Conservation (phyloP, 257 asterid species). For the Craterostigma plantagineum region DNA sequence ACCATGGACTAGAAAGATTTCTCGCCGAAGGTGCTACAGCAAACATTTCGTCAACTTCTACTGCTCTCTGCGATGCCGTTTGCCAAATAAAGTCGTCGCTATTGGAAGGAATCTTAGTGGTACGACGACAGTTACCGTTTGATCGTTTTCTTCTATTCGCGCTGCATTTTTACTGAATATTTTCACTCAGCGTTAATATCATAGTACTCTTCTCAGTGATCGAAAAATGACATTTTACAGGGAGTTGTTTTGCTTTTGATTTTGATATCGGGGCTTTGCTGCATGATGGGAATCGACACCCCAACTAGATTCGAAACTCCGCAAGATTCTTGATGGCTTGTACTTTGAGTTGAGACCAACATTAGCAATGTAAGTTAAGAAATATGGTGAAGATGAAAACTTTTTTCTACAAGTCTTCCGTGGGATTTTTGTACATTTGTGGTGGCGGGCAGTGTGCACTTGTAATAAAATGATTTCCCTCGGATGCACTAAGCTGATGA, state of each 20-base stretch:
- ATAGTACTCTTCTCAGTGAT: no score
- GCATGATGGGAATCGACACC: slow-evolving; percentile 97
- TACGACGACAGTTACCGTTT: no score
- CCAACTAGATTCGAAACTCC: slow-evolving; percentile 93
- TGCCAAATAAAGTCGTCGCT: slow-evolving; percentile 86
- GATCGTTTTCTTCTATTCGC: no score
- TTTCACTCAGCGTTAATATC: no score
- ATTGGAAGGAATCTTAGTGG: slow-evolving; percentile 83
- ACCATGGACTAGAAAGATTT: slow-evolving; percentile 47
- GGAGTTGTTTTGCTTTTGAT: slow-evolving; percentile 76
- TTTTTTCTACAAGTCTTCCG: no score
- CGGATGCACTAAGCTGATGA: no score
- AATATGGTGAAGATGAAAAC: no score
- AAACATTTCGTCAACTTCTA: slow-evolving; percentile 27
- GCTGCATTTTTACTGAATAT: no score
- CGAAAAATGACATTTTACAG: slow-evolving; percentile 19
- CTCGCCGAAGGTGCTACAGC: slow-evolving; percentile 64
- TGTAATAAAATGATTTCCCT: no score
- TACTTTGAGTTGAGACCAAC: background rate
- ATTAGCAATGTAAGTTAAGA: no score
- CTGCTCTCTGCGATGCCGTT: slow-evolving; percentile 64
- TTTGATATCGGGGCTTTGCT: slow-evolving; percentile 90
- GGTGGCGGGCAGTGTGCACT: no score
- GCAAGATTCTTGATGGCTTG: slow-evolving; percentile 43
- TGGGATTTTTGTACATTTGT: no score